A percentile compares a stretch with the other conserved stretches of the same genome.
Evolutionary conservation across 352 stramenopile species (phyloP).

Genomic region (Pythium aristosporum): DNA sequence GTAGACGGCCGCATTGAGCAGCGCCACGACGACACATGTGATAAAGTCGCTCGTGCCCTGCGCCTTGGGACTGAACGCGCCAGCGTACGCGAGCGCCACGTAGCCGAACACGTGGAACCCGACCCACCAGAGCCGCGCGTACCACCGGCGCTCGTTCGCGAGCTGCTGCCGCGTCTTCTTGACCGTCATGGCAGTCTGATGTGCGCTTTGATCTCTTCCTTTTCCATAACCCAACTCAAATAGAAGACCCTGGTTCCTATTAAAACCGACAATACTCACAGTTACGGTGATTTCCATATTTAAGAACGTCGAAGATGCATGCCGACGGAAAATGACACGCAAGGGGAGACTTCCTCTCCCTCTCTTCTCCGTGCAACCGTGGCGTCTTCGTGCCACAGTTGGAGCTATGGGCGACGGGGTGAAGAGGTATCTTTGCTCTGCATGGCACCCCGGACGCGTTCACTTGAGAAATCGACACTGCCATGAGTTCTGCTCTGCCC

Average conservation of each 20-base stretch:
- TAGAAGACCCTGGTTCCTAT: background rate
- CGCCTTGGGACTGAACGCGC: slow-evolving; percentile 30
- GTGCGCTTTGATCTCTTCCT: slow-evolving; percentile 3
- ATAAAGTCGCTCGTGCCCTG: slow-evolving; percentile 45
- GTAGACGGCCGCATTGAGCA: slow-evolving; percentile 47
- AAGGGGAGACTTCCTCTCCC: background rate
- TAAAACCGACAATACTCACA: background rate
- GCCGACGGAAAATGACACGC: no score
- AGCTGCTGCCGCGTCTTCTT: slow-evolving; percentile 25
- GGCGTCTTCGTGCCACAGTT: background rate
- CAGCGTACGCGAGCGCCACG: slow-evolving; percentile 37
- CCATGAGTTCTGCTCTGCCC: background rate
- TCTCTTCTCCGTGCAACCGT: background rate
- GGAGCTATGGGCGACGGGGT: background rate
- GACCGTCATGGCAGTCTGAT: background rate
- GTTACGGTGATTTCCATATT: background rate
- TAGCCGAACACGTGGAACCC: slow-evolving; percentile 65
- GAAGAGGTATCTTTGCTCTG: background rate
- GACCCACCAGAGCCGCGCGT: slow-evolving; percentile 67
- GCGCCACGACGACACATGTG: slow-evolving; percentile 35
- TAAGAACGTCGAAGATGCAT: background rate
- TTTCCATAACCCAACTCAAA: background rate
- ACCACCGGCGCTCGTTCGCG: slow-evolving; percentile 59
- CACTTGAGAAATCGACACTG: background rate
- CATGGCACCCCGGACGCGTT: background rate